Conservation (phyloP, 2,329 filamentous ascomycete species). For the Colletotrichum abscissum region DNA sequence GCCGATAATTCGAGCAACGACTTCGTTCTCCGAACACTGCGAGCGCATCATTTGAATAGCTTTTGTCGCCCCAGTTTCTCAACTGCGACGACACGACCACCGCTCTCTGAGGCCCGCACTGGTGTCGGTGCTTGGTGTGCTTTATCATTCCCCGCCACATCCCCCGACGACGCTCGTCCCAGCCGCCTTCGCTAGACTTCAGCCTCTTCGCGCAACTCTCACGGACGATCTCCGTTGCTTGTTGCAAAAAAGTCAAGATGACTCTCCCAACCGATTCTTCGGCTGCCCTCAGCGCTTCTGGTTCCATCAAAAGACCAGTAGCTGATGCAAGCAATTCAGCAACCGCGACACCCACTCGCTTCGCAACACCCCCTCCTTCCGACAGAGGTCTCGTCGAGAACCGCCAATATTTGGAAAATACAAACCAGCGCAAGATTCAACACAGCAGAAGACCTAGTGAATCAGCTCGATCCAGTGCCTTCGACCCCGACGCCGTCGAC, state of each 20-base stretch:
- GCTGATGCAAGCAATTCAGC: slow-evolving; percentile 48
- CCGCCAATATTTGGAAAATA: slow-evolving; percentile 51
- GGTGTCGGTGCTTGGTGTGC: slow-evolving; percentile 10
- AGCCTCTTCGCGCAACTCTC: slow-evolving; percentile 32
- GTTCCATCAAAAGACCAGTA: slow-evolving; percentile 45
- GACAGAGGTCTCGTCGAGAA: slow-evolving; percentile 57
- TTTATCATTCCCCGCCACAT: slow-evolving; percentile 20
- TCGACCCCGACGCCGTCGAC: slow-evolving; percentile 64
- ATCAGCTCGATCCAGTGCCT: slow-evolving; percentile 46
- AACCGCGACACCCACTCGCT: slow-evolving; percentile 48
- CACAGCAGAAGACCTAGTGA: slow-evolving; percentile 50
- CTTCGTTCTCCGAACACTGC: not conserved
- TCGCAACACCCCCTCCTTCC: slow-evolving; percentile 56
- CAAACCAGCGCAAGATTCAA: slow-evolving; percentile 46
- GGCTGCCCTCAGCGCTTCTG: slow-evolving; percentile 38
- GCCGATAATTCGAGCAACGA: not conserved
- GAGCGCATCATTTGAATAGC: not conserved
- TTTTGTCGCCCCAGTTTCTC: not conserved
- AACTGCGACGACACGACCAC: not conserved
- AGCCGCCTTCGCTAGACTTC: slow-evolving; percentile 16
- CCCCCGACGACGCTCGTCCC: slow-evolving; percentile 11
- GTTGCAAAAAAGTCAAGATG: slow-evolving; percentile 42
- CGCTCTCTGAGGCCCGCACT: slow-evolving; percentile 3
- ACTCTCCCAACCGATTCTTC: slow-evolving; percentile 45
- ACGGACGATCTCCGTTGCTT: slow-evolving; percentile 33